Conservation (phyloP, 2,329 filamentous ascomycete species). For the Pseudophaeomoniella oleicola region DNA sequence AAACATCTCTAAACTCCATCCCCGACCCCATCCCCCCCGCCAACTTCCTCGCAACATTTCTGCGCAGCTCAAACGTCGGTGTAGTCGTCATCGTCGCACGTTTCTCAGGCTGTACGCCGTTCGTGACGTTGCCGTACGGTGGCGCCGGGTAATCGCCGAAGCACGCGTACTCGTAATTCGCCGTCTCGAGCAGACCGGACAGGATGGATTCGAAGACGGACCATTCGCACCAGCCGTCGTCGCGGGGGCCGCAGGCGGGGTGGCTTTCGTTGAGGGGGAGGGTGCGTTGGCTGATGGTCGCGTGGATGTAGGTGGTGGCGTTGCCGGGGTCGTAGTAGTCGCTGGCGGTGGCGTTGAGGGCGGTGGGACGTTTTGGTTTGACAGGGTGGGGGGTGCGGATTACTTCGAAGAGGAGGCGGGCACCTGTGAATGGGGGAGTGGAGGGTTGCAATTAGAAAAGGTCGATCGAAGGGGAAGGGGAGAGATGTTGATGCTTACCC, state of each 20-base stretch:
- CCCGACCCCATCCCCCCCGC: too few species aligned
- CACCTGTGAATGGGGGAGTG: too few species aligned
- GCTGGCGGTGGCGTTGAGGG: constrained; percentile 7
- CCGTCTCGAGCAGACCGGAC: constrained; percentile 40
- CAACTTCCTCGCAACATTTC: too few species aligned
- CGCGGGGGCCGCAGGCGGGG: constrained; percentile 46
- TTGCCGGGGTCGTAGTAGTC: constrained; percentile 35
- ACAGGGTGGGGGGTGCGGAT: constrained; percentile 54
- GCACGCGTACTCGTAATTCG: constrained; percentile 52
- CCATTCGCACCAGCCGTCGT: constrained; percentile 67
- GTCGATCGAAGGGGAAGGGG: too few species aligned
- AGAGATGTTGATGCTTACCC: too few species aligned
- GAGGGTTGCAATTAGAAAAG: too few species aligned
- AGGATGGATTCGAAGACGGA: constrained; percentile 51
- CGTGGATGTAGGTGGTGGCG: constrained; percentile 57
- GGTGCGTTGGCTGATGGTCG: constrained; percentile 60
- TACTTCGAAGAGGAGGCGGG: constrained; percentile 58
- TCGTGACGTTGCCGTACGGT: constrained; percentile 12
- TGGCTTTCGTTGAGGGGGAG: constrained; percentile 54
- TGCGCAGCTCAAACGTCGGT: too few species aligned
- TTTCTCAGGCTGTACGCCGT: constrained; percentile 17
- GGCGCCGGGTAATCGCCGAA: constrained; percentile 30
- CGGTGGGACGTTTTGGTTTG: constrained; percentile 32
- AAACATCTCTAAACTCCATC: too few species aligned
- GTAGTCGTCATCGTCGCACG: too few species aligned